These are phyloP conservation scores for Trapa bicornis DNA, from an alignment of 345 rosid genomes.

Conservation along the genomic window DNA sequence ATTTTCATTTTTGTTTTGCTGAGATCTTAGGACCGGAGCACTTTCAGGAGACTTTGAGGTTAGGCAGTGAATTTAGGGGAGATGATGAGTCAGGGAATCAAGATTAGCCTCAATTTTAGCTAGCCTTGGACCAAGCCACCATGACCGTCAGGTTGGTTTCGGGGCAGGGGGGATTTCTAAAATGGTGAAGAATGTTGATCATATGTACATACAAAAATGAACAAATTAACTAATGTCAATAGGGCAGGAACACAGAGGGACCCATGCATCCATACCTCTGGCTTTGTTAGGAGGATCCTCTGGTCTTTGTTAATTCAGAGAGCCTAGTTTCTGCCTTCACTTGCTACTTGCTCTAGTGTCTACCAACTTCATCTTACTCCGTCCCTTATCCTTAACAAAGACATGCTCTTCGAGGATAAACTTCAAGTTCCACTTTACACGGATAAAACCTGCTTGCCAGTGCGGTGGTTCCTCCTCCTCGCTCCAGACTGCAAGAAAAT, in stretches of 20 bases:
- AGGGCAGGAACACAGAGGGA: not conserved
- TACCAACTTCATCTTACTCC: not conserved
- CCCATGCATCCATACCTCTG: not conserved
- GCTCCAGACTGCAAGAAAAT: conserved; percentile 1
- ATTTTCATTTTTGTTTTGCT: too few species aligned
- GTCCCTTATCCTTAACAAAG: not conserved
- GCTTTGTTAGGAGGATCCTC: not conserved
- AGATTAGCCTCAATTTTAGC: not conserved
- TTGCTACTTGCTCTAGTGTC: not conserved
- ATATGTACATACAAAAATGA: not conserved
- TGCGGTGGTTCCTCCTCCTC: not conserved
- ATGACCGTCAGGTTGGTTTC: too few species aligned
- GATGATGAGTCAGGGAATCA: not conserved
- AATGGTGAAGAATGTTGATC: not conserved
- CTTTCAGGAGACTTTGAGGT: not conserved
- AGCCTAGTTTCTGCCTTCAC: not conserved
- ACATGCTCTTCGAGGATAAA: not conserved
- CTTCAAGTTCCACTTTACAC: too few species aligned
- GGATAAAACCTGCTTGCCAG: not conserved
- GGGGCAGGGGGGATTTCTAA: too few species aligned
- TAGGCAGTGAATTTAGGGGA: not conserved
- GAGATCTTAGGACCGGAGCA: not conserved
- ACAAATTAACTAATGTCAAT: not conserved
- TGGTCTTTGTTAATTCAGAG: not conserved
- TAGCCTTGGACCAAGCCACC: too few species aligned